Base-by-base conservation (phyloP, 495 filamentous ascomycete genomes). In the Pseudoneurospora amorphoporcata region DNA sequence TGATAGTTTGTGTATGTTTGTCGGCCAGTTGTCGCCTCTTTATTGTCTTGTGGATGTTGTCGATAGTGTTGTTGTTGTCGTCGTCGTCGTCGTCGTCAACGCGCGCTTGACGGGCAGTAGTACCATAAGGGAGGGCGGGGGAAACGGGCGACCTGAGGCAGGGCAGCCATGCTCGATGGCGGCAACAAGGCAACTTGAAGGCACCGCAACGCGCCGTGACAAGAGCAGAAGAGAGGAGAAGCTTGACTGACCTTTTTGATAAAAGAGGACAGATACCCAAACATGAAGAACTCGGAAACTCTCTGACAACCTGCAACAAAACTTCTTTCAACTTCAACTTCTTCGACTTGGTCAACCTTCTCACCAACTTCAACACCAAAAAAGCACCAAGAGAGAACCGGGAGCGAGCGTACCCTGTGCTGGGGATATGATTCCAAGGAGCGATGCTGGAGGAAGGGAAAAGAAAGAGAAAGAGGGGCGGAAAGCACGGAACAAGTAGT, bases 331-430 rank as follows among this genome's bases (percentile, higher is more conserved):
- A 73, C 73, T 72, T 75, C 71, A 70, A 71, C 74, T 73, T 74
- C 76, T 53, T 75, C 73, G 35, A 37, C 35, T 37, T 37, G 35
- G 73, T 77, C 75, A 41, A 78, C 78, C 73, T 70, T 74, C 72
- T 73, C 80, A 71, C 78, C 80, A 75, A 80, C 53, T 61, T 61
- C 80, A 79, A 81, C 80, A 77, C 80, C 80, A 72, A 73, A 61
- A 72, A 58, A 71, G 70, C 74, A 32, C 23, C 12, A 35, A 61
- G 53, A 61, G 53, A 53, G 14, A 53, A 47, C 45, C 45, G 45
- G 45, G 47, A 58, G 47, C 47, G 47, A 61, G 53, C 53, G 53
- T 61, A 61, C 53, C 53, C 53, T 71, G 72, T 69, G 53, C 71
- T 72, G 70, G 53, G 70, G 58, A 73, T 61, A 73, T 45, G 73